Percentiles rank a stretch among this genome's conserved stretches.
phyloP scores from a whole-genome alignment of 2,329 filamentous ascomycete species.

The Cladobotryum mycophilum region DNA sequence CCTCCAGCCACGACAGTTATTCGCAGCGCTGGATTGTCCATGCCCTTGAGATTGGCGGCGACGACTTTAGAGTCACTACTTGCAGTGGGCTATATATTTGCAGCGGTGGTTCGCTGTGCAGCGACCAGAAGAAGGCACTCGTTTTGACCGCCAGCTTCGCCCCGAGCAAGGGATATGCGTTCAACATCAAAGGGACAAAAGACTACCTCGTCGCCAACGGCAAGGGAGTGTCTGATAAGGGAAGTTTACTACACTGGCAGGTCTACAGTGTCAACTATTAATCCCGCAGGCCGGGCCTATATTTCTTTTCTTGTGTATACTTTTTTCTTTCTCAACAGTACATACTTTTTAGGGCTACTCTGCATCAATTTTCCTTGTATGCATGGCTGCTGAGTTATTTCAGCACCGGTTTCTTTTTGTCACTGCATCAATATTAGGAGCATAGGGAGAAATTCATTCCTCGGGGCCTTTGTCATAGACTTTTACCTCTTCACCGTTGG shows the following conservation, averaged over 20 bases:
- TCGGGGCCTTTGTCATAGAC: too few species aligned
- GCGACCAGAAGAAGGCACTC: conserved; percentile 4
- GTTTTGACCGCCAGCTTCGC: conserved; percentile 16
- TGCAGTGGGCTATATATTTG: conserved; percentile 19
- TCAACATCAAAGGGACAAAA: conserved; percentile 9
- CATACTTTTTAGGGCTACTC: too few species aligned
- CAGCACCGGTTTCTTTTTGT: too few species aligned
- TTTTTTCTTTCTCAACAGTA: too few species aligned
- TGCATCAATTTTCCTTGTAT: too few species aligned
- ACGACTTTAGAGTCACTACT: conserved; percentile 22
- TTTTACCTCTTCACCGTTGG: too few species aligned
- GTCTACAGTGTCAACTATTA: background rate
- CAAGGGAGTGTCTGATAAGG: background rate
- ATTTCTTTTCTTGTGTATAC: too few species aligned
- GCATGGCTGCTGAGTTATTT: too few species aligned
- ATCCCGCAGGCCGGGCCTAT: background rate
- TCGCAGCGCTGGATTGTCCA: conserved; percentile 46
- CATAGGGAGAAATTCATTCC: too few species aligned
- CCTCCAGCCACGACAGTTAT: conserved; percentile 29
- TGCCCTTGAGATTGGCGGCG: conserved; percentile 23
- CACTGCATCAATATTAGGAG: too few species aligned
- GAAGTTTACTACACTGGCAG: background rate
- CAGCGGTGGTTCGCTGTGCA: conserved; percentile 3
- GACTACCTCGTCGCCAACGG: conserved; percentile 3
- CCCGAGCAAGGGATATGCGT: conserved; percentile 15